A percentile compares a stretch with the other conserved stretches of the same genome.
phyloP scores from a whole-genome alignment of 495 filamentous ascomycete species.

The Trichoderma gamsii region DNA sequence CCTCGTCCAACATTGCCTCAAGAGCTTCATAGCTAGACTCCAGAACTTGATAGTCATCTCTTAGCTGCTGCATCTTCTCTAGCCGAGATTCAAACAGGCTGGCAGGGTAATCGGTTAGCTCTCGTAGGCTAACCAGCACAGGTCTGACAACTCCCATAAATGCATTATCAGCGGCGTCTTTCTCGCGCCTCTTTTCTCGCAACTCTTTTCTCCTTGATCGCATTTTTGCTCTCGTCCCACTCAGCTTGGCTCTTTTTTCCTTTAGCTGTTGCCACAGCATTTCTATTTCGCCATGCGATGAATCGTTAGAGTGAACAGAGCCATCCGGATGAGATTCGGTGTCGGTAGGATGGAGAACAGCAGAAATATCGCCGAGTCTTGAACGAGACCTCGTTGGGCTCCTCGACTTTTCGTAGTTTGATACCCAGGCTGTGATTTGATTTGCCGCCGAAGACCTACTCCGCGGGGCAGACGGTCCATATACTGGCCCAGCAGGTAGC shows the following conservation, averaged over 20 bases:
- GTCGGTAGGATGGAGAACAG: slow-evolving; percentile 5
- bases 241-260: slow-evolving; percentile 19
- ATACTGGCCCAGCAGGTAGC: slow-evolving; percentile 3
- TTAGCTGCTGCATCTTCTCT: slow-evolving; percentile 23
- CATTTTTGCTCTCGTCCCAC: slow-evolving; percentile 19
- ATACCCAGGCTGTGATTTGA: slow-evolving; percentile 11
- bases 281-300: slow-evolving; percentile 6
- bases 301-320: slow-evolving; percentile 13
- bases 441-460: slow-evolving; percentile 8
- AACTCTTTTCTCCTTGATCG: slow-evolving; percentile 22
- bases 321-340: slow-evolving; percentile 17
- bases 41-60: slow-evolving; percentile 24
- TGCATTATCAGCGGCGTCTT: slow-evolving; percentile 24
- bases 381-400: slow-evolving; percentile 7
- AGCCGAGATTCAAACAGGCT: slow-evolving; percentile 20
- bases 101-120: slow-evolving; percentile 12
- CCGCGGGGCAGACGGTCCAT: background rate
- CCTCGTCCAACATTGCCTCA: slow-evolving; percentile 22
- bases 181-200: slow-evolving; percentile 19
- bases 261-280: slow-evolving; percentile 21
- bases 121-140: slow-evolving; percentile 17
- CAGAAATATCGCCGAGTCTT: slow-evolving; percentile 3
- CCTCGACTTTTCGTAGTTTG: slow-evolving; percentile 1
- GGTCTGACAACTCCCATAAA: slow-evolving; percentile 27
- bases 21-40: slow-evolving; percentile 23